Percentiles rank a stretch among this genome's conserved stretches.
phyloP scores from a whole-genome alignment of 768 basidiomycete genomes.

The Saitozyma sp. region DNA sequence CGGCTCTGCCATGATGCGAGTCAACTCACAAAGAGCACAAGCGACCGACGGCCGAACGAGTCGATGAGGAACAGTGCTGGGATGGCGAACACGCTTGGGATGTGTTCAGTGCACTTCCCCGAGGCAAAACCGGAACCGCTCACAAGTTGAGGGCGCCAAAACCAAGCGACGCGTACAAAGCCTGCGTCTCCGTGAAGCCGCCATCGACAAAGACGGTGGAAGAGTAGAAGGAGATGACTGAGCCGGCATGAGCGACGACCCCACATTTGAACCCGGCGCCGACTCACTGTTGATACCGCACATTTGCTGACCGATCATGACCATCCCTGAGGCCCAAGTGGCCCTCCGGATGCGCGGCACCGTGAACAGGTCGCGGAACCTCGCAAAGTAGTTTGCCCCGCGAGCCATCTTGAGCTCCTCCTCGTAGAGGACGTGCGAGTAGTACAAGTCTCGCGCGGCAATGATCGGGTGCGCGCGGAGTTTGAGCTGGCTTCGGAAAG shows the following conservation, averaged over 20 bases:
- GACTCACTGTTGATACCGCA: slow-evolving; percentile 44
- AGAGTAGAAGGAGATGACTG: slow-evolving; percentile 27
- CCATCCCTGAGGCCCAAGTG: slow-evolving; percentile 50
- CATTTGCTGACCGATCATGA: slow-evolving; percentile 54
- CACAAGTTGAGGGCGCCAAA: not conserved
- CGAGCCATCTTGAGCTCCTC: slow-evolving; percentile 49
- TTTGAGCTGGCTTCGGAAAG: slow-evolving; percentile 48
- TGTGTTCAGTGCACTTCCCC: no score
- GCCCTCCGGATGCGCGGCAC: slow-evolving; percentile 54
- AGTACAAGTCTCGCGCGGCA: slow-evolving; percentile 55
- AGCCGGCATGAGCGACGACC: slow-evolving; percentile 5
- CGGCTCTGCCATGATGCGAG: not conserved
- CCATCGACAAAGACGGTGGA: slow-evolving; percentile 54
- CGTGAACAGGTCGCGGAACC: slow-evolving; percentile 53
- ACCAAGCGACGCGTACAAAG: slow-evolving; percentile 33
- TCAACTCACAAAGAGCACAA: slow-evolving; percentile 26
- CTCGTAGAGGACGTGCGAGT: slow-evolving; percentile 52
- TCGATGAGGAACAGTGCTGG: slow-evolving; percentile 47
- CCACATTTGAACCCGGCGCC: not conserved
- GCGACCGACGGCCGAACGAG: slow-evolving; percentile 30
- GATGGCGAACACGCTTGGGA: slow-evolving; percentile 30
- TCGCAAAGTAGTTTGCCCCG: slow-evolving; percentile 33
- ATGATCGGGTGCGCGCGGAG: slow-evolving; percentile 52
- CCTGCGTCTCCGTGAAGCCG: slow-evolving; percentile 40
- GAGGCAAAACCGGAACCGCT: no score